Conservation (phyloP, 2,329 filamentous ascomycete genomes). For the Xylaria sp. region DNA sequence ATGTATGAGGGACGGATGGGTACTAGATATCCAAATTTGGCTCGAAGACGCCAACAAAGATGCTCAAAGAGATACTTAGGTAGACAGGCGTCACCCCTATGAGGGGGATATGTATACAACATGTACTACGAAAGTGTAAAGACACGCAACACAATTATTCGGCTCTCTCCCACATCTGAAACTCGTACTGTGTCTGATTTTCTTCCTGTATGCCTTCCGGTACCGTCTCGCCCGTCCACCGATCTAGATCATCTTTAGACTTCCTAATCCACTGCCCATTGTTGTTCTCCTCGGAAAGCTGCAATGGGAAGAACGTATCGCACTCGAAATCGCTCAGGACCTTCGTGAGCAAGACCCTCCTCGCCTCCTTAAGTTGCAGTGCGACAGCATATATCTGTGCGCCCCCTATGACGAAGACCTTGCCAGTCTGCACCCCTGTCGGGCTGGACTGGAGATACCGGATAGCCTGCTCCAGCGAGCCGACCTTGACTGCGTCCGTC, state of each 20-base stretch:
- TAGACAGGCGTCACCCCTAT: constrained; percentile 3
- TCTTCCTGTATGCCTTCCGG: constrained; percentile 69
- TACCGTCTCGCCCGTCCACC: constrained; percentile 74
- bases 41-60: constrained; percentile 7
- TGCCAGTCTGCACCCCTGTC: constrained; percentile 55
- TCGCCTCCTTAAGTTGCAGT: constrained; percentile 67
- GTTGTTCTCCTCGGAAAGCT: constrained; percentile 54
- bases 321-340: constrained; percentile 77
- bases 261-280: constrained; percentile 64
- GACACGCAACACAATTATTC: constrained; percentile 39
- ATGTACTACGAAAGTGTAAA: constrained; percentile 32
- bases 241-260: constrained; percentile 64
- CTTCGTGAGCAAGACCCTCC: constrained; percentile 75
- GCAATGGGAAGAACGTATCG: constrained; percentile 78
- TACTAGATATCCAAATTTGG: neutral
- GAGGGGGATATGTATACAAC: constrained; percentile 36
- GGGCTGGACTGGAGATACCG: constrained; percentile 55
- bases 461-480: constrained; percentile 69
- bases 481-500: constrained; percentile 67
- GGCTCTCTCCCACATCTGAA: constrained; percentile 77
- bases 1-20: constrained; percentile 12
- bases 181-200: constrained; percentile 73
- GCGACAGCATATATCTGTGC: constrained; percentile 84
- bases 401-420: constrained; percentile 89
- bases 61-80: constrained; percentile 3